Conservation (phyloP, 345 rosid species). For the Salix viminalis region DNA sequence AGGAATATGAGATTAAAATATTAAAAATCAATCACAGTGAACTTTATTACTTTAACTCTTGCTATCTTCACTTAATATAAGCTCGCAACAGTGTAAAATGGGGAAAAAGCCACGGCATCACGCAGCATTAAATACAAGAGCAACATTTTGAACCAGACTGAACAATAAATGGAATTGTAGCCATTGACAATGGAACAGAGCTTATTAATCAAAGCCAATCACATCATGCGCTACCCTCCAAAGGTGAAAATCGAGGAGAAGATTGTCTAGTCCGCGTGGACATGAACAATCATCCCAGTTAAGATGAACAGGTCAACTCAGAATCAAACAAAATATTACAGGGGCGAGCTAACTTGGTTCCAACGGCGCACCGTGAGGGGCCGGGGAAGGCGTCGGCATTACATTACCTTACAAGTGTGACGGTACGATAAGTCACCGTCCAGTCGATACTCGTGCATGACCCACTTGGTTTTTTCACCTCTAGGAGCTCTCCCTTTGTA, state of each 20-base stretch:
- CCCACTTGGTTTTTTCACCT: conserved; percentile 91
- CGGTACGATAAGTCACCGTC: conserved; percentile 73
- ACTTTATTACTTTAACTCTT: too few species aligned
- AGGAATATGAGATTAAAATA: background rate
- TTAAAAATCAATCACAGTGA: background rate
- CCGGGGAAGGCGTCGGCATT: background rate
- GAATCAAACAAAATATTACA: conserved; percentile 28
- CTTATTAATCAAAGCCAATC: conserved; percentile 45
- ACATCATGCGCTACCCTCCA: conserved; percentile 33
- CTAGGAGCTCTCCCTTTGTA: conserved; percentile 87
- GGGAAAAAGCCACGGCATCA: too few species aligned
- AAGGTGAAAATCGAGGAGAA: conserved; percentile 10
- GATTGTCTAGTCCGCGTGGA: background rate
- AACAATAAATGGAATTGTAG: background rate
- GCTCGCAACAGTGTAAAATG: too few species aligned
- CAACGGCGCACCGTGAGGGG: conserved; percentile 12
- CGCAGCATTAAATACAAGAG: background rate
- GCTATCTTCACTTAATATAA: too few species aligned
- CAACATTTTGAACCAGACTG: background rate
- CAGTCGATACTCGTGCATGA: conserved; percentile 93
- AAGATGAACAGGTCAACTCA: conserved; percentile 35
- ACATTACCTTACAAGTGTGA: conserved; percentile 70
- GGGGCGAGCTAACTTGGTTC: background rate
- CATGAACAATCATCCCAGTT: background rate
- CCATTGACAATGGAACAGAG: background rate